Percentiles rank a stretch among this genome's conserved stretches.
These are phyloP conservation scores for Boletus vermiculosoides DNA, from an alignment of 768 basidiomycete genomes.

Conservation along the genomic window DNA sequence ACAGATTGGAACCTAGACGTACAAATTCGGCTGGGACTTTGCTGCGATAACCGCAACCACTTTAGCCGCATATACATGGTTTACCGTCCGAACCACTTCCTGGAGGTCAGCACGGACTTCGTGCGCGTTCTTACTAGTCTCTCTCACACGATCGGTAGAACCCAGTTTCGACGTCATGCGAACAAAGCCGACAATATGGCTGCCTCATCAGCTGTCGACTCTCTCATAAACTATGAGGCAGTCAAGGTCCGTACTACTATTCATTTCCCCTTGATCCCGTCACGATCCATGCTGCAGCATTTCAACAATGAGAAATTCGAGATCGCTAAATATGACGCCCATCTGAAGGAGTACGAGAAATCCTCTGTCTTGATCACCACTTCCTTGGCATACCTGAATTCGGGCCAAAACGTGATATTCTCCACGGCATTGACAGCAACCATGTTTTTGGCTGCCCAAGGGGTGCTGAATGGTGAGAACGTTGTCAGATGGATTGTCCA, in stretches of 20 bases:
- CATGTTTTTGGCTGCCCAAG: conserved; percentile 96
- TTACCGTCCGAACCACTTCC: conserved; percentile 91
- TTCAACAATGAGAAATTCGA: conserved; percentile 98
- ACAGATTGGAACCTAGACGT: conserved; percentile 56
- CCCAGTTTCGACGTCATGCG: conserved; percentile 89
- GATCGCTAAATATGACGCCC: conserved; percentile 86
- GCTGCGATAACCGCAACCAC: conserved; percentile 85
- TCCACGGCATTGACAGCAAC: conserved; percentile 89
- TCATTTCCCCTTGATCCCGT: neutral
- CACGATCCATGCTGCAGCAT: conserved; percentile 49
- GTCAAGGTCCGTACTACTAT: conserved; percentile 71
- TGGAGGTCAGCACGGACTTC: conserved; percentile 66
- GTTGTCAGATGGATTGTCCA: neutral
- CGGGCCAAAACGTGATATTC: conserved; percentile 96
- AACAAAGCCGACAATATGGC: conserved; percentile 97
- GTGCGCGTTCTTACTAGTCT: neutral
- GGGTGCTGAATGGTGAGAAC: conserved; percentile 76
- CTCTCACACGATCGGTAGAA: conserved; percentile 45
- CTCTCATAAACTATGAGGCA: conserved; percentile 96
- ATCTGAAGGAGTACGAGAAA: conserved; percentile 84
- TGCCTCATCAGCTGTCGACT: conserved; percentile 90
- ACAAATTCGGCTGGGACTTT: conserved; percentile 97
- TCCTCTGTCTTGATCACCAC: conserved; percentile 94
- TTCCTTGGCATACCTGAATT: conserved; percentile 89
- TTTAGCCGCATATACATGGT: conserved; percentile 93